Evolutionary conservation across 192 early-diverging fungal genomes (phyloP).

Genomic region (Podila epicladia): DNA sequence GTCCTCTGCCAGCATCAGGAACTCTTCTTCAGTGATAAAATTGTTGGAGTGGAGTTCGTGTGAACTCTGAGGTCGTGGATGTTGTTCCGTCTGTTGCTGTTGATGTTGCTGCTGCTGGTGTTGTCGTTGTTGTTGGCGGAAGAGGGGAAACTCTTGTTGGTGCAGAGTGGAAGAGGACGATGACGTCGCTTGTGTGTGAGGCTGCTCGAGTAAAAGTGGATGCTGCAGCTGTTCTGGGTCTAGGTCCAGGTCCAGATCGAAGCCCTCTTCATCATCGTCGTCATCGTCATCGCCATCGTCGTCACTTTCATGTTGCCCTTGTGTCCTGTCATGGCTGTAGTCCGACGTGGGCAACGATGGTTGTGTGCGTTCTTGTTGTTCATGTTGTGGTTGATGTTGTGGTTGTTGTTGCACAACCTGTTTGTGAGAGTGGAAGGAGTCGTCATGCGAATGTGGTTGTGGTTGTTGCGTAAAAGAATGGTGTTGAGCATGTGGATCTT

Average conservation of each 20-base stretch:
- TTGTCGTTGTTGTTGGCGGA: background rate
- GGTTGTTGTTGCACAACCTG: background rate
- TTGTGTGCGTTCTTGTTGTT: background rate
- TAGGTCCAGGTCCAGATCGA: background rate
- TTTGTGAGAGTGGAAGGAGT: background rate
- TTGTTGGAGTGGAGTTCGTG: conserved; percentile 37
- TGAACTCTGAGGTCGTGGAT: conserved; percentile 14
- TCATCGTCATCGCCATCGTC: conserved; percentile 6
- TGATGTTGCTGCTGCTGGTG: background rate
- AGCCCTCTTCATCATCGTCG: conserved; percentile 7
- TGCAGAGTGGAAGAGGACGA: background rate
- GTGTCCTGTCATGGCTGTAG: background rate
- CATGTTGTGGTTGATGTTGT: background rate
- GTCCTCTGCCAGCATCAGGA: conserved; percentile 43
- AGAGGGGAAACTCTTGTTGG: background rate
- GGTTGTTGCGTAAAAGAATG: background rate
- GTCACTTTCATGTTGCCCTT: background rate
- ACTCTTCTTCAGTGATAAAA: conserved; percentile 51
- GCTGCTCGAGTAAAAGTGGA: background rate
- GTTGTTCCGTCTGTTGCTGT: conserved; percentile 2
- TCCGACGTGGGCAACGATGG: background rate
- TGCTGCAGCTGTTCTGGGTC: background rate
- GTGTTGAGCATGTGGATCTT: background rate
- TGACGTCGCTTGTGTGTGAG: background rate
- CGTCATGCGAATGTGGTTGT: background rate